A percentile compares a stretch with the other conserved stretches of the same genome.
Conservation (phyloP, 2,329 filamentous ascomycete species). For the Orbilia quercus region DNA sequence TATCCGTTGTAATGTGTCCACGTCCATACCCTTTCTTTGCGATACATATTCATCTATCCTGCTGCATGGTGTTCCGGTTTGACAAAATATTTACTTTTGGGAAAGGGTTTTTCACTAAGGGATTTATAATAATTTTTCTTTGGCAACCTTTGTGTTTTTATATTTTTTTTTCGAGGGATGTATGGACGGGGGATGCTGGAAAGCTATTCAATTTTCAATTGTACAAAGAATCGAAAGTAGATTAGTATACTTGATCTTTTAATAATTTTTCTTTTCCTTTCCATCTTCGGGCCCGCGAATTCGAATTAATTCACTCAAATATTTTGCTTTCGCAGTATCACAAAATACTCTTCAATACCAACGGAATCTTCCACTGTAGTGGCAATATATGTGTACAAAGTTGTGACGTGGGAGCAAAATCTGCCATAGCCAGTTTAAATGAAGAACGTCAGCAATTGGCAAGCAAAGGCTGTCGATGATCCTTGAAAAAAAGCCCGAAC, state of each 20-base stretch:
- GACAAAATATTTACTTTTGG: constrained; percentile 15
- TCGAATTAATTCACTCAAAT: constrained; percentile 3
- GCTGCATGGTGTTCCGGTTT: constrained; percentile 52
- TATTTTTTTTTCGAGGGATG: not conserved
- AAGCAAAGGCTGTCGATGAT: constrained; percentile 16
- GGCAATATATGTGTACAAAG: not conserved
- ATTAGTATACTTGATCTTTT: not conserved
- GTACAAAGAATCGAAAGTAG: not conserved
- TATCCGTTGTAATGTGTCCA: constrained; percentile 54
- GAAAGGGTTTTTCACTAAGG: too few relatives aligned
- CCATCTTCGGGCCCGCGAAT: not conserved
- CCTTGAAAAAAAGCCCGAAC: constrained; percentile 14
- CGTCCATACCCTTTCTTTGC: constrained; percentile 35
- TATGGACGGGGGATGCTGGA: constrained; percentile 3
- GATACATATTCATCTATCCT: constrained; percentile 31
- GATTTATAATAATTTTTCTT: constrained; percentile 5
- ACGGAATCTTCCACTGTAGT: too few relatives aligned
- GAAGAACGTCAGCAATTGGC: constrained; percentile 11
- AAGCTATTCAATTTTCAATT: not conserved
- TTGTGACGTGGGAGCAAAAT: not conserved
- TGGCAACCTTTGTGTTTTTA: constrained; percentile 5
- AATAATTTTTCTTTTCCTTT: not conserved
- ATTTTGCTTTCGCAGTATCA: constrained; percentile 8
- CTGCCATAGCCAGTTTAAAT: too few relatives aligned
- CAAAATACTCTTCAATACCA: too few relatives aligned